These are phyloP conservation scores for Eucalyptus erythrocorys DNA, from an alignment of 345 rosid genomes.

Conservation along the genomic window DNA sequence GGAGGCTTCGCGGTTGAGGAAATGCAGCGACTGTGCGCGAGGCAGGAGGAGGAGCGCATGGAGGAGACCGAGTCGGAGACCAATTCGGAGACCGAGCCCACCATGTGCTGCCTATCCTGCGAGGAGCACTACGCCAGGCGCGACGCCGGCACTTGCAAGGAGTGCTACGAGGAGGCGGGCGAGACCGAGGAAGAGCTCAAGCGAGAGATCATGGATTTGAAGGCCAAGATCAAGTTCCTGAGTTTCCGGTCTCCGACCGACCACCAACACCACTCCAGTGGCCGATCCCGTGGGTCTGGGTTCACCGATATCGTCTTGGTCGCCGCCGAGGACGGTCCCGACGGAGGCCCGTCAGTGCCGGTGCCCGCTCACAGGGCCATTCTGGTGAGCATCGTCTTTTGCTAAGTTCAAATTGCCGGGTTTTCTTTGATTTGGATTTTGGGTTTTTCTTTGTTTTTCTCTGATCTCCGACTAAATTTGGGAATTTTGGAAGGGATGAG, in stretches of 20 bases:
- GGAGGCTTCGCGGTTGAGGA: neutral
- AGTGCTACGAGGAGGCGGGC: slow-evolving; percentile 52
- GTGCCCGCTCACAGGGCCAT: slow-evolving; percentile 60
- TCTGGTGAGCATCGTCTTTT: slow-evolving; percentile 28
- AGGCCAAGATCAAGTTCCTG: slow-evolving; percentile 29
- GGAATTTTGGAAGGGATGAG: neutral
- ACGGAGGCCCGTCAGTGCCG: slow-evolving; percentile 15
- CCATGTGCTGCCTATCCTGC: slow-evolving; percentile 64
- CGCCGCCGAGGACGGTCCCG: slow-evolving; percentile 31
- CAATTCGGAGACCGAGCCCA: neutral
- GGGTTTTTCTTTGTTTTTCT: neutral
- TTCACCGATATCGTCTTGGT: slow-evolving; percentile 60
- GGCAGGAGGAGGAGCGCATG: too few relatives aligned
- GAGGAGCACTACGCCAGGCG: slow-evolving; percentile 32
- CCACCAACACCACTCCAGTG: neutral
- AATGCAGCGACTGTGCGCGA: neutral
- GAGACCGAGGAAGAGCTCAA: slow-evolving; percentile 12
- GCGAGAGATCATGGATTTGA: slow-evolving; percentile 5
- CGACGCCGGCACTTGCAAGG: slow-evolving; percentile 72
- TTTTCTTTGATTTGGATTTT: neutral
- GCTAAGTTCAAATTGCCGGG: neutral
- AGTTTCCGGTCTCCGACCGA: slow-evolving; percentile 41
- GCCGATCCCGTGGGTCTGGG: neutral
- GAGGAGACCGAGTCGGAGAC: neutral
- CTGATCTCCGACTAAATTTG: neutral